phyloP scores from a whole-genome alignment of 2,329 filamentous ascomycete species.

The Paraconiothyrium brasiliense region DNA sequence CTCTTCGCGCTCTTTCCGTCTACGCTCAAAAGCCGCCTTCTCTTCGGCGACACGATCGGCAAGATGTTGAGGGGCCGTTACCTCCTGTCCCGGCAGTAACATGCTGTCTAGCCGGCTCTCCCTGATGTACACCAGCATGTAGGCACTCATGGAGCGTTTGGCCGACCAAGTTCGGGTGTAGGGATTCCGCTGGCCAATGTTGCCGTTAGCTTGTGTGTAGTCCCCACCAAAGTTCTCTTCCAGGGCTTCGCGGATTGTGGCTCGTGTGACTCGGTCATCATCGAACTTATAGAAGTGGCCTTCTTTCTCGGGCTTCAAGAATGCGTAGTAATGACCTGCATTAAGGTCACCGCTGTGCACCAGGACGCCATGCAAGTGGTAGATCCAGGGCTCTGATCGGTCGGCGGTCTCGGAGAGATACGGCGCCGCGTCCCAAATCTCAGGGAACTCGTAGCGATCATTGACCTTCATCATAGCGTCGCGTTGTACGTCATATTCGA shows the following conservation, averaged over 20 bases:
- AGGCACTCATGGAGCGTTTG: conserved; percentile 83
- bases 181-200: conserved; percentile 67
- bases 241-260: conserved; percentile 87
- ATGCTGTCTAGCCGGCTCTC: conserved; percentile 86
- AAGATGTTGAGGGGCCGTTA: conserved; percentile 84
- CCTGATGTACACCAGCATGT: conserved; percentile 98
- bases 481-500: conserved; percentile 95
- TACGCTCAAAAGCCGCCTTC: conserved; percentile 75
- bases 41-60: conserved; percentile 84
- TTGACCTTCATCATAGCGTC: conserved; percentile 99
- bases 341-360: conserved; percentile 98
- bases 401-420: conserved; percentile 89
- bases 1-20: conserved; percentile 89
- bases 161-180: conserved; percentile 71
- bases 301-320: conserved; percentile 88
- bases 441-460: conserved; percentile 88
- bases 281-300: conserved; percentile 98
- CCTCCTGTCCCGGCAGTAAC: conserved; percentile 76
- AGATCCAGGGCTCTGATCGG: conserved; percentile 86
- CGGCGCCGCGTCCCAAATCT: conserved; percentile 82
- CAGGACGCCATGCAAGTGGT: conserved; percentile 92
- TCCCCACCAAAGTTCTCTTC: conserved; percentile 98
- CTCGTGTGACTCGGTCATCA: conserved; percentile 95
- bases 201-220: conserved; percentile 69
- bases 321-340: conserved; percentile 98